Evolutionary conservation across 2,329 filamentous ascomycete genomes (phyloP).

Genomic region (Sclerotinia nivalis): DNA sequence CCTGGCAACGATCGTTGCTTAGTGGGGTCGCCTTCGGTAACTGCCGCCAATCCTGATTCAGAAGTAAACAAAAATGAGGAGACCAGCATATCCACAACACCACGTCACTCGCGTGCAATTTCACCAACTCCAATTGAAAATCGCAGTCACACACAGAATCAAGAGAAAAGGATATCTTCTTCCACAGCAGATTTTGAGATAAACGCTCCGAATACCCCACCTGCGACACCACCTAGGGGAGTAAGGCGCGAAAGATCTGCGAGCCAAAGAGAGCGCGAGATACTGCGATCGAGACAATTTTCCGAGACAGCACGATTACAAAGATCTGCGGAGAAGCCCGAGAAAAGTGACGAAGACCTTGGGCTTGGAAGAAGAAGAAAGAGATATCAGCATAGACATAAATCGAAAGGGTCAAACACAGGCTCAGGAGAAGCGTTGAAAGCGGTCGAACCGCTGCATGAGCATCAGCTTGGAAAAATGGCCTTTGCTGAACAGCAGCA

Average conservation of each 20-base stretch:
- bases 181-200: conserved; percentile 21
- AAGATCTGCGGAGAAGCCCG: conserved; percentile 18
- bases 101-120: conserved; percentile 24
- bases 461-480: conserved; percentile 52
- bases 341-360: background rate
- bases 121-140: conserved; percentile 20
- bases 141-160: conserved; percentile 8
- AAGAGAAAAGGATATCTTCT: conserved; percentile 19
- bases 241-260: conserved; percentile 22
- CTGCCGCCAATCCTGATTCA: conserved; percentile 18
- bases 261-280: conserved; percentile 24
- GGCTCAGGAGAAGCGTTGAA: conserved; percentile 35
- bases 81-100: conserved; percentile 20
- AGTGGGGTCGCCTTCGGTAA: conserved; percentile 19
- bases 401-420: conserved; percentile 21
- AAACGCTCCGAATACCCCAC: conserved; percentile 23
- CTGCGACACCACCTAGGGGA: conserved; percentile 22
- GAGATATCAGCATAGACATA: conserved; percentile 19
- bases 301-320: conserved; percentile 22
- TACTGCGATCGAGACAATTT: conserved; percentile 23
- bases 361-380: conserved; percentile 21
- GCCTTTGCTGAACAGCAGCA: conserved; percentile 64
- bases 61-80: conserved; percentile 24
- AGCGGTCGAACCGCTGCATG: conserved; percentile 40
- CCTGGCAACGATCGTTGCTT: conserved; percentile 25